Conservation (phyloP, 352 stramenopile genomes). For the Phytopythium delawarense region DNA sequence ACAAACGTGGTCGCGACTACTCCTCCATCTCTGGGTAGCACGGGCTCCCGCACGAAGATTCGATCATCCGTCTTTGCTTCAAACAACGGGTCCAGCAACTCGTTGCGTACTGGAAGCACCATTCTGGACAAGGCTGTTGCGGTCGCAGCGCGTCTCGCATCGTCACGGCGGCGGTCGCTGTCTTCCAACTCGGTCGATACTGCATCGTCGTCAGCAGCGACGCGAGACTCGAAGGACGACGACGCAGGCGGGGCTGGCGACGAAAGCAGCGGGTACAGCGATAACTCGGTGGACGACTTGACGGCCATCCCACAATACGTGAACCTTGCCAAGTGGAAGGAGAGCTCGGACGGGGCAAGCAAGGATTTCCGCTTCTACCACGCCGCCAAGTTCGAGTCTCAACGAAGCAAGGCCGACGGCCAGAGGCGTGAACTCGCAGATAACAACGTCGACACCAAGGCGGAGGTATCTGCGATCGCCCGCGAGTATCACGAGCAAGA, state of each 20-base stretch:
- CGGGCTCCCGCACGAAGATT: background rate
- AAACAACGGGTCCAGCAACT: conserved; percentile 3
- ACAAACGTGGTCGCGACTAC: background rate
- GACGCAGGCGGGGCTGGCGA: conserved; percentile 7
- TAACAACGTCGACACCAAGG: background rate
- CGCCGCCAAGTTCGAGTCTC: conserved; percentile 28
- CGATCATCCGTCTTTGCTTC: conserved; percentile 9
- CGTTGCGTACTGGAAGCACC: conserved; percentile 58
- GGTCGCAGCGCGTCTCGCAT: conserved; percentile 42
- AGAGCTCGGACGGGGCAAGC: conserved; percentile 20
- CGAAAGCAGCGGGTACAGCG: conserved; percentile 8
- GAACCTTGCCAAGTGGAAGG: conserved; percentile 47
- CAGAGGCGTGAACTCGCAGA: background rate
- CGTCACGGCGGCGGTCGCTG: conserved; percentile 20
- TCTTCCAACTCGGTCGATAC: conserved; percentile 22
- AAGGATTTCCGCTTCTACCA: conserved; percentile 50
- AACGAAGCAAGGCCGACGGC: background rate
- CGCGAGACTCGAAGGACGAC: conserved; percentile 9
- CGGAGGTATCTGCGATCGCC: background rate
- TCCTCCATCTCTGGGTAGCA: background rate
- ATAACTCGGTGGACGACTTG: conserved; percentile 5
- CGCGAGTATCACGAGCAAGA: background rate
- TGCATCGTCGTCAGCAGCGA: background rate
- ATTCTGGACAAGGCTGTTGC: conserved; percentile 74
- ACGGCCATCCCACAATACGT: conserved; percentile 17